Percentiles rank a stretch among this genome's conserved stretches.
These are phyloP conservation scores for Fusarium transvaalense DNA, from an alignment of 2,329 filamentous ascomycete species.

Conservation along the genomic window DNA sequence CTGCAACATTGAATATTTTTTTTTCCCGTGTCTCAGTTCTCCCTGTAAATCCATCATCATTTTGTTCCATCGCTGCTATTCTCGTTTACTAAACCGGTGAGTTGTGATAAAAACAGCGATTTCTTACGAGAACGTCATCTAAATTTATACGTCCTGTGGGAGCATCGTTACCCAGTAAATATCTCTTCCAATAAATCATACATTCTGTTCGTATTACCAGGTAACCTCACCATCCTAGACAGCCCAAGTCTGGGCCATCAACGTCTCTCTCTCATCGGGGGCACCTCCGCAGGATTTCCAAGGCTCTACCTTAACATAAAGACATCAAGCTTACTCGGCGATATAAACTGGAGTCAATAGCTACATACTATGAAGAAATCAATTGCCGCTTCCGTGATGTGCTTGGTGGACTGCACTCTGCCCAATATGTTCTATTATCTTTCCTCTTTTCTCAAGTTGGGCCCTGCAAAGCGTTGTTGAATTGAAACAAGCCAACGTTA, in stretches of 20 bases:
- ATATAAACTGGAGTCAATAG: slow-evolving; percentile 49
- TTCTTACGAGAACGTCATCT: too few relatives aligned
- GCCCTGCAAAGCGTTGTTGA: slow-evolving; percentile 29
- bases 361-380: slow-evolving; percentile 46
- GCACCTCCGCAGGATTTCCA: too few relatives aligned
- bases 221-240: too few relatives aligned
- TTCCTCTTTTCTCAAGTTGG: slow-evolving; percentile 47
- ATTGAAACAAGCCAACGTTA: slow-evolving; percentile 30
- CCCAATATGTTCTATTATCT: slow-evolving; percentile 40
- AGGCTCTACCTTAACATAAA: slow-evolving; percentile 19
- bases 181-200: too few relatives aligned
- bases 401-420: slow-evolving; percentile 43
- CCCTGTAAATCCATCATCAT: neutral
- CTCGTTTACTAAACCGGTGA: neutral
- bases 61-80: neutral
- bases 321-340: slow-evolving; percentile 45
- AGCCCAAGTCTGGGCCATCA: too few relatives aligned
- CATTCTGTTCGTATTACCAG: too few relatives aligned
- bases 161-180: too few relatives aligned
- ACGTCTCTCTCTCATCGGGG: too few relatives aligned
- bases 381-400: slow-evolving; percentile 42
- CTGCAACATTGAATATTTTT: neutral
- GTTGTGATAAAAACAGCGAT: slow-evolving; percentile 5
- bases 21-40: neutral
- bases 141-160: too few relatives aligned